Conservation (phyloP, 768 basidiomycete species). For the Russula sp. region DNA sequence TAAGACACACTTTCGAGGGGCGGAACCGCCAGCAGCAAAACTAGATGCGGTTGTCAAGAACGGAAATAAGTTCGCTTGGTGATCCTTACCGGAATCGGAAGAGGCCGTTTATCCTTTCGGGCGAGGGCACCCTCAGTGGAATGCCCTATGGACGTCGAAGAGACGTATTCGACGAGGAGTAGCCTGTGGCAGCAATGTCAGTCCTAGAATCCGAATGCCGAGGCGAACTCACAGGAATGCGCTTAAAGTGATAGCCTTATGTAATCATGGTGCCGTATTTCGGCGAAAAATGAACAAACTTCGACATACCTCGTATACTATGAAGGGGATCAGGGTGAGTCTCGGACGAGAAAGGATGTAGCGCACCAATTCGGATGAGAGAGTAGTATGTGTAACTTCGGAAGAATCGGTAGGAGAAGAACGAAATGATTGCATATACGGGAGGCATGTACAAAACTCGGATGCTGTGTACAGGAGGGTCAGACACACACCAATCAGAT, state of each 20-base stretch:
- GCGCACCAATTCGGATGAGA: slow-evolving; percentile 50
- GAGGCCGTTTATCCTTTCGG: slow-evolving; percentile 71
- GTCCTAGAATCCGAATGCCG: background rate
- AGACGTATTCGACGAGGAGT: slow-evolving; percentile 82
- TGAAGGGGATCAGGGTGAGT: slow-evolving; percentile 27
- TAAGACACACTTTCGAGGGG: slow-evolving; percentile 62
- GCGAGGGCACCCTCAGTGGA: slow-evolving; percentile 64
- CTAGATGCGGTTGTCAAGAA: slow-evolving; percentile 38
- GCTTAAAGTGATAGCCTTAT: slow-evolving; percentile 73
- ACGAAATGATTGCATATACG: slow-evolving; percentile 78
- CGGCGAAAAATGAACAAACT: background rate
- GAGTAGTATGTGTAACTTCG: slow-evolving; percentile 68
- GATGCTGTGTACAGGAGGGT: slow-evolving; percentile 42
- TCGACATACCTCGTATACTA: slow-evolving; percentile 62
- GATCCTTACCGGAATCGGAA: slow-evolving; percentile 65
- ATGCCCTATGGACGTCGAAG: slow-evolving; percentile 60
- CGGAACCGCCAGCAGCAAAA: slow-evolving; percentile 81
- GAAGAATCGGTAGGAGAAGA: slow-evolving; percentile 83
- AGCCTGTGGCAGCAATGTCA: slow-evolving; percentile 43
- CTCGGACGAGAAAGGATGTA: slow-evolving; percentile 7
- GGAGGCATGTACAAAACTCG: slow-evolving; percentile 83
- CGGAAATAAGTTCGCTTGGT: too few relatives aligned
- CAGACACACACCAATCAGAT: background rate
- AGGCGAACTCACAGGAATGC: slow-evolving; percentile 70
- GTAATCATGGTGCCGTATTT: background rate